A percentile compares a stretch with the other conserved stretches of the same genome.
Evolutionary conservation across 306 rosid genomes (phyloP).

Genomic region (Dryas alaskensis): DNA sequence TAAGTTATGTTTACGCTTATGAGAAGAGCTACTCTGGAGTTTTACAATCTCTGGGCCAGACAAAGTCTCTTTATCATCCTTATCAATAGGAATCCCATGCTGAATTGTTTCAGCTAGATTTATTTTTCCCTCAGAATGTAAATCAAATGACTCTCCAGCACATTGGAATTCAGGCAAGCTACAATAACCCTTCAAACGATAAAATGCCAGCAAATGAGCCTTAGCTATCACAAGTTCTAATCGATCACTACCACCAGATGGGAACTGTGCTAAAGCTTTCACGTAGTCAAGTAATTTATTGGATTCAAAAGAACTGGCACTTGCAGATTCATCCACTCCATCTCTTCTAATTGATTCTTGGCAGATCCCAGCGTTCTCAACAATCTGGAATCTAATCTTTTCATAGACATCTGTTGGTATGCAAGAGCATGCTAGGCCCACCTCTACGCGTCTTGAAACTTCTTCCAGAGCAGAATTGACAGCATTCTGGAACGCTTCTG

Average conservation of each 20-base stretch:
- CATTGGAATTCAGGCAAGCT: slow-evolving; percentile 70
- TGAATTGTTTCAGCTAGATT: slow-evolving; percentile 33
- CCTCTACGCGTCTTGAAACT: slow-evolving; percentile 69
- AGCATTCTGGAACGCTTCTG: slow-evolving; percentile 79
- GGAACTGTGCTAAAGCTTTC: slow-evolving; percentile 56
- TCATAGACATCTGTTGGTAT: slow-evolving; percentile 55
- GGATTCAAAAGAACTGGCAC: slow-evolving; percentile 56
- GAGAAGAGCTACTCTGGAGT: slow-evolving; percentile 41
- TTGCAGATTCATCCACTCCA: slow-evolving; percentile 52
- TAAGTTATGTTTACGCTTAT: slow-evolving; percentile 68
- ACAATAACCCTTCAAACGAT: slow-evolving; percentile 65
- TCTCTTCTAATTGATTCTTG: slow-evolving; percentile 45
- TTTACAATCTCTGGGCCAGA: slow-evolving; percentile 37
- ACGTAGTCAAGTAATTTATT: slow-evolving; percentile 48
- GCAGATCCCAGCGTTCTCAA: slow-evolving; percentile 82
- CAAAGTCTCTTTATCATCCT: slow-evolving; percentile 41
- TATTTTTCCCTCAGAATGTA: slow-evolving; percentile 30
- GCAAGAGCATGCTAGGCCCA: slow-evolving; percentile 80
- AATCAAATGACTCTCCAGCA: slow-evolving; percentile 56
- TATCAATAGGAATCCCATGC: slow-evolving; percentile 33
- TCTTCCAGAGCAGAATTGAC: slow-evolving; percentile 83
- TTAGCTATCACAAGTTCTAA: slow-evolving; percentile 73
- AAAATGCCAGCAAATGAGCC: slow-evolving; percentile 78
- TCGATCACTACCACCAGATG: slow-evolving; percentile 51
- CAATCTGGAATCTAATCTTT: slow-evolving; percentile 49